phyloP scores from a whole-genome alignment of 345 rosid species.

The Hypericum androsaemum region DNA sequence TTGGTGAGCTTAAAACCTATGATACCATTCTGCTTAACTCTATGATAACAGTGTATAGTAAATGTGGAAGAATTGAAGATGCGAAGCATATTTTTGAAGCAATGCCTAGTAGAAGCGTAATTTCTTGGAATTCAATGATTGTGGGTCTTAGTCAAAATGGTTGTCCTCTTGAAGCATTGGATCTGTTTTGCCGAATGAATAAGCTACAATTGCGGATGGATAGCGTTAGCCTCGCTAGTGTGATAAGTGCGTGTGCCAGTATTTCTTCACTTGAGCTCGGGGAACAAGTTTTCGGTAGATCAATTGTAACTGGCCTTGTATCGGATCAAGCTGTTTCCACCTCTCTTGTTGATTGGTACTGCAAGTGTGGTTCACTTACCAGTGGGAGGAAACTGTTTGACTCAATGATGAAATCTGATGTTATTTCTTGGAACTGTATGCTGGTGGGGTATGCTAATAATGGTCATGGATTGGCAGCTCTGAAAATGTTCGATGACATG shows the following conservation, averaged over 20 bases:
- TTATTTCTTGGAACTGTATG: conserved; percentile 76
- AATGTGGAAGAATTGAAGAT: conserved; percentile 60
- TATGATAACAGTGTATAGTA: conserved; percentile 67
- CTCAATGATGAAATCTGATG: conserved; percentile 43
- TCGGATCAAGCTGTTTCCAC: conserved; percentile 58
- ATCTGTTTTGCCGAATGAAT: conserved; percentile 59
- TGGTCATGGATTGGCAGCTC: conserved; percentile 57
- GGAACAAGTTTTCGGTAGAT: conserved; percentile 65
- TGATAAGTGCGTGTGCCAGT: conserved; percentile 60
- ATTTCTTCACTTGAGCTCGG: conserved; percentile 59
- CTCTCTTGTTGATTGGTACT: conserved; percentile 67
- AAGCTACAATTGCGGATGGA: conserved; percentile 43
- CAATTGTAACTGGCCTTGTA: conserved; percentile 39
- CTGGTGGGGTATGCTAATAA: conserved; percentile 79
- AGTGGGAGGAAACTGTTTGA: conserved; percentile 51
- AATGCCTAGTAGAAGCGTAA: conserved; percentile 48
- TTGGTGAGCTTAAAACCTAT: conserved; percentile 39
- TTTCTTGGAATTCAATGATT: conserved; percentile 87
- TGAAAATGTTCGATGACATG: conserved; percentile 61
- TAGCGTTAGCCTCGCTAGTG: conserved; percentile 56
- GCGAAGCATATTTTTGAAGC: conserved; percentile 49
- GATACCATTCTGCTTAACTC: conserved; percentile 71
- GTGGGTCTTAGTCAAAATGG: conserved; percentile 70
- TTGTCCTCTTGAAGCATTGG: conserved; percentile 52
- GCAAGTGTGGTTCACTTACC: conserved; percentile 54